These are phyloP conservation scores for Leccinum broughii DNA, from an alignment of 768 basidiomycete species.

Conservation along the genomic window DNA sequence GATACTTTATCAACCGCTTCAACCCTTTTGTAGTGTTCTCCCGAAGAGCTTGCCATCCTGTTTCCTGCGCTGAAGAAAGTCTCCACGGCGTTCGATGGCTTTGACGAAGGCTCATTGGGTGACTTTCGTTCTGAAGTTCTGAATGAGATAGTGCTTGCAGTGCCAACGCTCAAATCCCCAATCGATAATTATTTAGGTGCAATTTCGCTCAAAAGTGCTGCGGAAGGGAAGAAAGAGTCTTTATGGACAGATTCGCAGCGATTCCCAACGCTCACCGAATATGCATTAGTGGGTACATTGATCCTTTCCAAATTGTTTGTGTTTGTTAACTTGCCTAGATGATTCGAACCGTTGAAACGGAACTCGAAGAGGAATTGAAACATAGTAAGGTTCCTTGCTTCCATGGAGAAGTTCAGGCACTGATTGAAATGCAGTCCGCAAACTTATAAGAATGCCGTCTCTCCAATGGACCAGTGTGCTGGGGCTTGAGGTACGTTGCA, in stretches of 20 bases:
- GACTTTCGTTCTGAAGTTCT: constrained; percentile 68
- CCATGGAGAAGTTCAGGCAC: background rate
- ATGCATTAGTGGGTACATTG: constrained; percentile 48
- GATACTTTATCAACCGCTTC: background rate
- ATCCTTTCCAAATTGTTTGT: constrained; percentile 20
- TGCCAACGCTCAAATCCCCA: constrained; percentile 64
- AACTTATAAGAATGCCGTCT: constrained; percentile 67
- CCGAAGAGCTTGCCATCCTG: constrained; percentile 75
- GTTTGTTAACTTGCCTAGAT: constrained; percentile 42
- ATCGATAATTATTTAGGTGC: constrained; percentile 53
- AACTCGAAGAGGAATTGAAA: constrained; percentile 73
- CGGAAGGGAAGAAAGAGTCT: constrained; percentile 61
- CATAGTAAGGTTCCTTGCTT: constrained; percentile 43
- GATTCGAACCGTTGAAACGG: constrained; percentile 64
- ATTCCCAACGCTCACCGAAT: constrained; percentile 56
- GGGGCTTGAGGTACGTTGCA: constrained; percentile 64
- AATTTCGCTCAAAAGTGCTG: constrained; percentile 62
- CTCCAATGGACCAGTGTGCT: constrained; percentile 66
- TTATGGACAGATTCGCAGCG: constrained; percentile 65
- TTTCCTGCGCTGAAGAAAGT: constrained; percentile 76
- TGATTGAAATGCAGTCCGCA: constrained; percentile 54
- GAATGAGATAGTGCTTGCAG: constrained; percentile 63
- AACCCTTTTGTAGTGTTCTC: constrained; percentile 58
- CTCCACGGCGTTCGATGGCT: constrained; percentile 56
- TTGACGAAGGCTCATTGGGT: constrained; percentile 43